Evolutionary conservation across 73 alveolate species (phyloP), one percentile per base, ranked within the genome.

Genomic region (Paramecium sonneborni): DNA sequence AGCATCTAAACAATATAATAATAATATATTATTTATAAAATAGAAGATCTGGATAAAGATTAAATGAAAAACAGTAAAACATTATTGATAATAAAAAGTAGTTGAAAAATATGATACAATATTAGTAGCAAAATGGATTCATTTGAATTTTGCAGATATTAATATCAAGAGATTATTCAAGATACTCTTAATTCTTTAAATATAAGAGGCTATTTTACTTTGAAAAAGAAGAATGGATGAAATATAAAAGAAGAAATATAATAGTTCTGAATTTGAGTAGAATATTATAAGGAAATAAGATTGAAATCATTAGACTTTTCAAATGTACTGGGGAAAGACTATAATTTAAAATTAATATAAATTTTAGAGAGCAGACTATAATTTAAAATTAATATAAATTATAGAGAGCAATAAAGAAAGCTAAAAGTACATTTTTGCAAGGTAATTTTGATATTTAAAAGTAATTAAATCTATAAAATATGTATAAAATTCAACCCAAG

Each of bases 111-210:
- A 70, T 82, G 99, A 97, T 92, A 92, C 93, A 3, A 90, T 97
- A 8, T 58, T 92, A 10, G 93, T 98, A 5, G 68, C 94, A 3
- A 97, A 97, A 85, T 97, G 98, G 96, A 92, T 97, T n/a, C 99
- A 97, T 76, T 79, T 97, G 1, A 96, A 95, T 85, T 96, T 85
- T 74, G 99, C 99, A 21, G 99, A 97, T 68, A n/a, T 52, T 5
- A 99, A 97, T 3, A 76, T 97, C 1, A 92, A 92, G 69, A 92
- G 96, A 24, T 76, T 96, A 24, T 97, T 97, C 11, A 67, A 67
- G 23, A 32, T 4, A 67, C 23, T 5, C 79, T 76, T 41, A 85
- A 93, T 14, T 48, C 82, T 48, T 92, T 97, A 5, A 76, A 79
- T 5, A 35, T 46, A 37, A 88, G 88, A 1, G 99, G 99, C 2